A percentile compares a stretch with the other conserved stretches of the same genome.
These are phyloP conservation scores for Psilocybe sp. DNA, from an alignment of 768 basidiomycete species.

Conservation along the genomic window DNA sequence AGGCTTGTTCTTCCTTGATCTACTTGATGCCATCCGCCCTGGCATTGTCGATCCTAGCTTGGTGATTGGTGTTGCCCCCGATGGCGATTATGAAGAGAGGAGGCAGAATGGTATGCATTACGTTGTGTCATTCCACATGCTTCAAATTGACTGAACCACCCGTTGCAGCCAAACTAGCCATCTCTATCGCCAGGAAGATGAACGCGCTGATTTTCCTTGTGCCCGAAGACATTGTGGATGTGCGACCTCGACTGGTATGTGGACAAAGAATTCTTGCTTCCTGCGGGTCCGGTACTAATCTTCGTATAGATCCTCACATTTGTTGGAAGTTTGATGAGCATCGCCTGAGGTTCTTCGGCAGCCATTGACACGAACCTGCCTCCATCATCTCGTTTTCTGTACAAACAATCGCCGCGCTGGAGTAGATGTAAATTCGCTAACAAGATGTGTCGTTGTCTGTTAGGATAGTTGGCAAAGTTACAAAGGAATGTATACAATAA, in stretches of 20 bases:
- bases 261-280: not conserved
- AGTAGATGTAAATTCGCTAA: not conserved
- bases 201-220: constrained; percentile 95
- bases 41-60: constrained; percentile 93
- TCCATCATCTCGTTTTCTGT: not conserved
- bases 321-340: constrained; percentile 88
- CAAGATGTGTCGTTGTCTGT: not conserved
- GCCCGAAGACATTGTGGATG: constrained; percentile 95
- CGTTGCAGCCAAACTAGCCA: constrained; percentile 84
- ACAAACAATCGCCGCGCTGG: too few relatives aligned
- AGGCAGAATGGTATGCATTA: constrained; percentile 83
- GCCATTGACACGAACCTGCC: not conserved
- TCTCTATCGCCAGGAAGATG: constrained; percentile 98
- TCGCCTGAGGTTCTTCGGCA: constrained; percentile 36
- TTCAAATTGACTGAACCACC: constrained; percentile 7
- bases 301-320: constrained; percentile 82
- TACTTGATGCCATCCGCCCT: constrained; percentile 87
- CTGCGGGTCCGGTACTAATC: not conserved
- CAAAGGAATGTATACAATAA: not conserved
- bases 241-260: constrained; percentile 84
- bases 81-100: constrained; percentile 80
- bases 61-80: constrained; percentile 58
- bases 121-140: not conserved
- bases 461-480: not conserved
- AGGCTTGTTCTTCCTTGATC: constrained; percentile 89